Conservation (phyloP, 2,329 filamentous ascomycete species). For the Penicillium griseofulvum region DNA sequence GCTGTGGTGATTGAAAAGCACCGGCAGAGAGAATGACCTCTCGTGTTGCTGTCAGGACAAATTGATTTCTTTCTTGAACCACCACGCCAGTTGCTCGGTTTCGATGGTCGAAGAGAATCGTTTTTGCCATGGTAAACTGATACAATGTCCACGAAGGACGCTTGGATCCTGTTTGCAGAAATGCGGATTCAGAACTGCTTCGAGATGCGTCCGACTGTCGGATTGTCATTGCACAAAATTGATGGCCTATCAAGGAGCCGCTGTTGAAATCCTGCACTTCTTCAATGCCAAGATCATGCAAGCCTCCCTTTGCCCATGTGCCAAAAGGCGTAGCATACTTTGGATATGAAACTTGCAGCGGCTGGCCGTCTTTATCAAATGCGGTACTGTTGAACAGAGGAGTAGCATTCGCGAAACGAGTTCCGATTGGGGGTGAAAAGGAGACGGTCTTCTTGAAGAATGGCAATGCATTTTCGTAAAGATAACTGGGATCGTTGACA, state of each 20-base stretch:
- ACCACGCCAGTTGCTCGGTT: slow-evolving; percentile 48
- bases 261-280: slow-evolving; percentile 43
- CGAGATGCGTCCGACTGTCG: slow-evolving; percentile 41
- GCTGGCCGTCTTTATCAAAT: no score
- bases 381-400: slow-evolving; percentile 1
- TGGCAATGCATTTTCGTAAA: slow-evolving; percentile 22
- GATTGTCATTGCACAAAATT: slow-evolving; percentile 49
- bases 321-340: slow-evolving; percentile 41
- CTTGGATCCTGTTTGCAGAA: no score
- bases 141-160: no score
- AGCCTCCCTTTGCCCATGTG: slow-evolving; percentile 37
- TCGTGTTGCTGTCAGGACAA: slow-evolving; percentile 48
- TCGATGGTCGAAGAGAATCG: slow-evolving; percentile 50
- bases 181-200: slow-evolving; percentile 47
- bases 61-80: slow-evolving; percentile 38
- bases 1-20: slow-evolving; percentile 54
- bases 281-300: slow-evolving; percentile 44
- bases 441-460: slow-evolving; percentile 29
- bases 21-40: slow-evolving; percentile 55
- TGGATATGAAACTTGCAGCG: slow-evolving; percentile 16
- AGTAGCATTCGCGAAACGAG: slow-evolving; percentile 21
- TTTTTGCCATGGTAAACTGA: slow-evolving; percentile 33
- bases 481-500: slow-evolving; percentile 33
- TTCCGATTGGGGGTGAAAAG: slow-evolving; percentile 28
- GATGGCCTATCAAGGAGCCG: slow-evolving; percentile 42